These are phyloP conservation scores for Nymphaea colorata DNA, from an alignment of 164 flowering plant species.

Conservation along the genomic window DNA sequence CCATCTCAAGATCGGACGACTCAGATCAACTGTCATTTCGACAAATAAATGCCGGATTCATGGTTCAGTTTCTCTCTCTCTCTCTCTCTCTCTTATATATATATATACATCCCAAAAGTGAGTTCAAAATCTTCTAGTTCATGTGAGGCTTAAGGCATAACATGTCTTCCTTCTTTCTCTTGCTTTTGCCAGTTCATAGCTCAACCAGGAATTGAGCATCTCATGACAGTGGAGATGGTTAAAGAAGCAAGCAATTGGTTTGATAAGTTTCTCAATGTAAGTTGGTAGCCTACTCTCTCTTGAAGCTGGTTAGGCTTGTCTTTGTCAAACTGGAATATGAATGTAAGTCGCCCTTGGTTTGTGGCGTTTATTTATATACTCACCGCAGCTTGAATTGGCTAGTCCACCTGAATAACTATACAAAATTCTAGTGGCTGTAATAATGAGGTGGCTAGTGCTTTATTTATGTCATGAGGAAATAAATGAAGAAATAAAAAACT, in stretches of 20 bases:
- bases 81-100: too few relatives aligned
- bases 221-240: constrained; percentile 72
- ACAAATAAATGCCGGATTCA: too few relatives aligned
- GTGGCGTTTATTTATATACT: not conserved
- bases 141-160: not conserved
- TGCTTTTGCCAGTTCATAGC: constrained; percentile 41
- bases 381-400: not conserved
- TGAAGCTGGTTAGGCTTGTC: not conserved
- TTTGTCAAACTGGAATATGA: not conserved
- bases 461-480: too few relatives aligned
- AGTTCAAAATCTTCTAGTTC: too few relatives aligned
- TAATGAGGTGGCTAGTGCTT: too few relatives aligned
- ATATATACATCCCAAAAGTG: too few relatives aligned
- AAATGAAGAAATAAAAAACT: too few relatives aligned
- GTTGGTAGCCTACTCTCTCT: not conserved
- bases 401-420: not conserved
- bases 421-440: too few relatives aligned
- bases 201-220: constrained; percentile 70
- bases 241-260: constrained; percentile 85
- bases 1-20: too few relatives aligned
- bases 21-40: too few relatives aligned
- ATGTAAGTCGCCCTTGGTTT: not conserved
- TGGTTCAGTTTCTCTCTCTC: too few relatives aligned
- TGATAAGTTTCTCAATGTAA: constrained; percentile 32
- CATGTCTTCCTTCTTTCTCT: not conserved